phyloP scores from a whole-genome alignment of 2,329 filamentous ascomycete genomes.

The Clarireedia monteithiana region DNA sequence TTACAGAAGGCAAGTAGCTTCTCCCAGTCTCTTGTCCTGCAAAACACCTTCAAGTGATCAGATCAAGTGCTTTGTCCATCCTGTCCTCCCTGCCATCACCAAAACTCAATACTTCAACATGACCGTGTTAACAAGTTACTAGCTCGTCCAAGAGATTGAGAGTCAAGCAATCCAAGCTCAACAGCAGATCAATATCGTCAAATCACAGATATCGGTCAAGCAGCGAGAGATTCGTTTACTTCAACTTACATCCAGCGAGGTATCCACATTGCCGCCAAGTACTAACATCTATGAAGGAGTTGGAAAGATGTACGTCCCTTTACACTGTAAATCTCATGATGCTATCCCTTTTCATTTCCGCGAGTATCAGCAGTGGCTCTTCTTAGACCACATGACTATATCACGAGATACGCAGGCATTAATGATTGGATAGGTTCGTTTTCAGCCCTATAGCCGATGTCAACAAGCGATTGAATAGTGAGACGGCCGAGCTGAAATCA shows the following conservation, averaged over 20 bases:
- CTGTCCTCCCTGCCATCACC: background rate
- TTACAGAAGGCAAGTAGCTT: slow-evolving; percentile 67
- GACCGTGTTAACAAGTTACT: slow-evolving; percentile 7
- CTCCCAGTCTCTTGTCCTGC: background rate
- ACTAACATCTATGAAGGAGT: slow-evolving; percentile 90
- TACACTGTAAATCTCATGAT: background rate
- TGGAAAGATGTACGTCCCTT: slow-evolving; percentile 75
- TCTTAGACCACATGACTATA: slow-evolving; percentile 3
- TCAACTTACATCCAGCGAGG: slow-evolving; percentile 77
- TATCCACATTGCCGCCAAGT: slow-evolving; percentile 64
- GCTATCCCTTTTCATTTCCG: background rate
- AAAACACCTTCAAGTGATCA: slow-evolving; percentile 2
- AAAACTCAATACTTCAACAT: slow-evolving; percentile 1
- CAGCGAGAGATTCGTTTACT: slow-evolving; percentile 84
- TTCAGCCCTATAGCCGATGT: slow-evolving; percentile 65
- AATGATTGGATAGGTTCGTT: slow-evolving; percentile 63
- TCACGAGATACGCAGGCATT: slow-evolving; percentile 1
- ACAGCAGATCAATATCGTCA: slow-evolving; percentile 83
- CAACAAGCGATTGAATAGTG: slow-evolving; percentile 65
- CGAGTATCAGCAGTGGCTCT: background rate
- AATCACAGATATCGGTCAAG: slow-evolving; percentile 75
- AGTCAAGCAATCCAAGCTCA: slow-evolving; percentile 80
- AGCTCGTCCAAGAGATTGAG: slow-evolving; percentile 93
- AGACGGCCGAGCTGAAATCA: slow-evolving; percentile 65
- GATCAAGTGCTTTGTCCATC: background rate